Conservation (phyloP, 23 red algal genomes). For the Agarophyton chilense region DNA sequence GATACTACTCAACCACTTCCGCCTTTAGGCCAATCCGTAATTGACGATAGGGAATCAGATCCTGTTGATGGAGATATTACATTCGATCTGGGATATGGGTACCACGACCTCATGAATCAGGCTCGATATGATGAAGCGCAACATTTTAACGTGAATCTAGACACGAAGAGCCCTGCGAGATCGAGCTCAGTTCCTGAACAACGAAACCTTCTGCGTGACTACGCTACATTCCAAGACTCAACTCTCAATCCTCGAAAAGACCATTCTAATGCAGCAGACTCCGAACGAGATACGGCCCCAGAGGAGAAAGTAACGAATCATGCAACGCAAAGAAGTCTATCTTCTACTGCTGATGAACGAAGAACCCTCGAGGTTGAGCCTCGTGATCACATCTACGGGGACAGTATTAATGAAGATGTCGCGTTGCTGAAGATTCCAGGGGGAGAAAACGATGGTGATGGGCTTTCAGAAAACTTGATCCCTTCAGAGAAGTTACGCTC, state of each 20-base stretch:
- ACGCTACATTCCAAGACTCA: background rate
- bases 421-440: background rate
- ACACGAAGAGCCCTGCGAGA: background rate
- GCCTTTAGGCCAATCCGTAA: background rate
- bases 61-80: conserved; percentile 6
- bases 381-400: background rate
- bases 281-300: background rate
- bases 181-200: background rate
- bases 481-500: background rate
- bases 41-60: background rate
- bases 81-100: background rate
- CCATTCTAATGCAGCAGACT: background rate
- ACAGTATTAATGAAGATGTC: background rate
- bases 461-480: background rate
- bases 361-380: background rate
- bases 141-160: background rate
- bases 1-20: conserved; percentile 13
- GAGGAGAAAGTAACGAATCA: background rate
- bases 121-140: background rate
- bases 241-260: background rate
- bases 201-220: conserved; percentile 5
- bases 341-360: background rate
- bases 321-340: background rate
- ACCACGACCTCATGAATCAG: background rate
- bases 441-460: background rate